phyloP scores from a whole-genome alignment of 1,139 yeast genomes.

The Kodamaea derodonti region DNA sequence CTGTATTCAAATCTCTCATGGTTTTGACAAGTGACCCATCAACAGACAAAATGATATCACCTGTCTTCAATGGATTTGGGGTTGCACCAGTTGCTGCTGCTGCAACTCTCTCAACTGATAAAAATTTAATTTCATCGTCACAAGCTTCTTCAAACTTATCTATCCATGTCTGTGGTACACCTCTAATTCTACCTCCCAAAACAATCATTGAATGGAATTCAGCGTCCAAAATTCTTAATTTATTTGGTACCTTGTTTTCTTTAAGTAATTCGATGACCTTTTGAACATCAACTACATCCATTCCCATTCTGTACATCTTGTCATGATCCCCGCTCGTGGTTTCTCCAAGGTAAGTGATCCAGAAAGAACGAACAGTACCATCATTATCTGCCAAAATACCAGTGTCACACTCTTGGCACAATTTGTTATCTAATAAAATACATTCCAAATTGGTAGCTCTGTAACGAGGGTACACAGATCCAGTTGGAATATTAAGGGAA shows the following conservation, averaged over 20 bases:
- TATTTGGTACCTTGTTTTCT: slow-evolving; percentile 48
- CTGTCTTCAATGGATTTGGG: slow-evolving; percentile 41
- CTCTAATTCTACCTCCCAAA: slow-evolving; percentile 76
- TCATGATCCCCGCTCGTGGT: slow-evolving; percentile 46
- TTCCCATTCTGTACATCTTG: slow-evolving; percentile 71
- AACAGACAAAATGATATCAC: slow-evolving; percentile 73
- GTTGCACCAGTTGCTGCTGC: slow-evolving; percentile 34
- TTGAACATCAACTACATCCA: slow-evolving; percentile 65
- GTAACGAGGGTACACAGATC: slow-evolving; percentile 68
- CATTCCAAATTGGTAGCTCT: slow-evolving; percentile 84
- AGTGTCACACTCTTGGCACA: slow-evolving; percentile 71
- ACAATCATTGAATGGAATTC: slow-evolving; percentile 70
- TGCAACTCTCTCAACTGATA: slow-evolving; percentile 68
- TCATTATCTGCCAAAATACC: slow-evolving; percentile 78
- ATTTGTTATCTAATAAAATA: slow-evolving; percentile 66
- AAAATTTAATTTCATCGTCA: slow-evolving; percentile 66
- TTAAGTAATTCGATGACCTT: slow-evolving; percentile 56
- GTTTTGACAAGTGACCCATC: slow-evolving; percentile 62
- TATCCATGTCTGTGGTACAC: slow-evolving; percentile 85
- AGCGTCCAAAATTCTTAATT: slow-evolving; percentile 67
- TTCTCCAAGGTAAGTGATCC: slow-evolving; percentile 83
- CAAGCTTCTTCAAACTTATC: slow-evolving; percentile 54
- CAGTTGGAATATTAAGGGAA: slow-evolving; percentile 70
- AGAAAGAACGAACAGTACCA: slow-evolving; percentile 77
- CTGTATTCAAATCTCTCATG: slow-evolving; percentile 62